Evolutionary conservation across 2,329 filamentous ascomycete genomes (phyloP).

Genomic region (Aspergillus quadrilineatus): DNA sequence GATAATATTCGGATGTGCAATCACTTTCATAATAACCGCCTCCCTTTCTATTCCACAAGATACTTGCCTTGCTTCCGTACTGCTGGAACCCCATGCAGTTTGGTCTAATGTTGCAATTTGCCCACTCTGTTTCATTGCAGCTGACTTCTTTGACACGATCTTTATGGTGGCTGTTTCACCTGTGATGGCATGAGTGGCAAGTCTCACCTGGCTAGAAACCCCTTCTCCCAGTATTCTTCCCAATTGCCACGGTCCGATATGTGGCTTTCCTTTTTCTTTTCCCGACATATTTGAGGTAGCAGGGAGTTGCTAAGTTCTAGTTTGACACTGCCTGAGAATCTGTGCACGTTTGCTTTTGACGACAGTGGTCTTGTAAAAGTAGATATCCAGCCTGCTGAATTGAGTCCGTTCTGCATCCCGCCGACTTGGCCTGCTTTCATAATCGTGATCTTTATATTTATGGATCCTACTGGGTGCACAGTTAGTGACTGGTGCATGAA

Average conservation of each 20-base stretch:
- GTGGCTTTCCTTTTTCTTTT: conserved; percentile 61
- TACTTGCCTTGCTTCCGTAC: conserved; percentile 65
- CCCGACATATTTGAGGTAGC: conserved; percentile 57
- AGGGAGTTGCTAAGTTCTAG: too few relatives aligned
- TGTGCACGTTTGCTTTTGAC: too few relatives aligned
- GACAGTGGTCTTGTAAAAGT: too few relatives aligned
- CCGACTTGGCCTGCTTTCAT: too few relatives aligned
- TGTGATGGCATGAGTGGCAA: conserved; percentile 76
- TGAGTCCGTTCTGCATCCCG: too few relatives aligned
- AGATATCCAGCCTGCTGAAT: too few relatives aligned
- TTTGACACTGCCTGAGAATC: too few relatives aligned
- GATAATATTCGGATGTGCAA: conserved; percentile 93
- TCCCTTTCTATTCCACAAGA: conserved; percentile 90
- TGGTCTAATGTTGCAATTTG: conserved; percentile 81
- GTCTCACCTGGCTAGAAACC: conserved; percentile 83
- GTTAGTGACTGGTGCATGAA: too few relatives aligned
- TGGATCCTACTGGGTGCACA: too few relatives aligned
- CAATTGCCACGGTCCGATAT: conserved; percentile 91
- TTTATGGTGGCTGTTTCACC: conserved; percentile 87
- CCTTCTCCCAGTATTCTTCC: conserved; percentile 87
- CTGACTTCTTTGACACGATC: conserved; percentile 83
- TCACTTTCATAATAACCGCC: conserved; percentile 93
- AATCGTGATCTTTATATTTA: too few relatives aligned
- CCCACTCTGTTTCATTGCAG: conserved; percentile 76
- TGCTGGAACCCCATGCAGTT: conserved; percentile 59